Evolutionary conservation across 2,329 filamentous ascomycete genomes (phyloP), one percentile per base, ranked within the genome.

Genomic region (Aureobasidium uvarum): DNA sequence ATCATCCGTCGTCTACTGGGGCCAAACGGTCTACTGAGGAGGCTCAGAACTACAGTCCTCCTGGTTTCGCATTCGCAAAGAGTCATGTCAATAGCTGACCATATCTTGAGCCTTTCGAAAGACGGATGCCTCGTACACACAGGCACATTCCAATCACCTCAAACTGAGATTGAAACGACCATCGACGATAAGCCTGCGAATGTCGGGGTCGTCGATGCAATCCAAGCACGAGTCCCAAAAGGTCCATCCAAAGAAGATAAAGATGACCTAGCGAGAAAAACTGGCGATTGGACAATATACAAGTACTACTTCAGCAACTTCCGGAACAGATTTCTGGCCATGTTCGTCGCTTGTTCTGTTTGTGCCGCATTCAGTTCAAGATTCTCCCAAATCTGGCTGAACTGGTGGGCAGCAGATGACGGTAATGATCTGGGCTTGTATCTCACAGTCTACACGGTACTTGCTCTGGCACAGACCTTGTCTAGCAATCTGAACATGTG

Each of bases 341-440:
- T 58, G 25, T 58, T 58, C 18, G 36, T 13, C 20, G 54, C 28
- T n/a, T 58, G 23, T 14, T 41, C 39, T n/a, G 13, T 58, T 13
- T 25, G 36, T 10, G 41, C 41, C 8, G 45, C 41, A 5, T 50
- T 62, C n/a, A 38, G 38, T 41, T 45, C 31, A 1, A 28, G 31
- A 13, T 46, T 62, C 7, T 38, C 58, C 3, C 41, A 56, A 31
- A 41, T 58, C 36, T 43, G 36, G 54, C 38, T 58, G 20, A 58
- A 58, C 5, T 58, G 54, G 54, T 58, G 54, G 54, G 76, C 80
- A 0, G 75, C 74, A 4, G 59, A 69, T 0, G 25, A 78, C 79
- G 0, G 75, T 74, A 33, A 70, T 71, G 58, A 72, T 72, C 41
- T 67, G 75, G 1, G 76, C 18, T 14, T 46, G 23, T 62, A 50